Percentiles rank a stretch among this genome's conserved stretches.
phyloP scores from a whole-genome alignment of 2,329 filamentous ascomycete species.

The Epichloe scottii region DNA sequence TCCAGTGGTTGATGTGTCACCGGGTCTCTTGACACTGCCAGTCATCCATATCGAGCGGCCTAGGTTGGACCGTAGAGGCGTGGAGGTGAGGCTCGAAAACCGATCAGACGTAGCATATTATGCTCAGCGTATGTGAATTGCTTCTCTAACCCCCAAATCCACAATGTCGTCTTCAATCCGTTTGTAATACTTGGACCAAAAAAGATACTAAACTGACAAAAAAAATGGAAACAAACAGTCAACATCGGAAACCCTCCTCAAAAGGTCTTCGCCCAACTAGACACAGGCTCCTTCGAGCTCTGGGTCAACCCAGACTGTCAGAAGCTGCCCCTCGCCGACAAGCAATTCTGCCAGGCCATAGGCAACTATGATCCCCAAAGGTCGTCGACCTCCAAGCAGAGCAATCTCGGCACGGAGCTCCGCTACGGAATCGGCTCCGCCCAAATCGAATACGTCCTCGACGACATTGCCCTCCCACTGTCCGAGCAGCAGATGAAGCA shows the following conservation, averaged over 20 bases:
- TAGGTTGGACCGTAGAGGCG: slow-evolving; percentile 26
- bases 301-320: slow-evolving; percentile 51
- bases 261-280: slow-evolving; percentile 40
- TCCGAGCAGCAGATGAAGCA: slow-evolving; percentile 22
- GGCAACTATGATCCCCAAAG: slow-evolving; percentile 30
- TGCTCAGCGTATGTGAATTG: slow-evolving; percentile 26
- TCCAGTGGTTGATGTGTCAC: slow-evolving; percentile 4
- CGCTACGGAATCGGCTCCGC: slow-evolving; percentile 39
- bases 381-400: slow-evolving; percentile 26
- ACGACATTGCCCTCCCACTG: slow-evolving; percentile 31
- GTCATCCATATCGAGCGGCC: slow-evolving; percentile 18
- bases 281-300: slow-evolving; percentile 48
- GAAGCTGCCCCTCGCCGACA: slow-evolving; percentile 27
- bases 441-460: slow-evolving; percentile 36
- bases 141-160: neutral
- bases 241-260: slow-evolving; percentile 43
- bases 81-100: slow-evolving; percentile 34
- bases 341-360: slow-evolving; percentile 31
- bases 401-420: slow-evolving; percentile 27
- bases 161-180: no score
- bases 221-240: slow-evolving; percentile 25
- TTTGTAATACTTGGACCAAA: no score
- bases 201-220: neutral
- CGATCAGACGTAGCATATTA: slow-evolving; percentile 43
- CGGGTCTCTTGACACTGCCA: slow-evolving; percentile 16